A percentile compares a stretch with the other conserved stretches of the same genome.
phyloP scores from a whole-genome alignment of 495 filamentous ascomycete genomes.

The Aspergillus olivimuriae region DNA sequence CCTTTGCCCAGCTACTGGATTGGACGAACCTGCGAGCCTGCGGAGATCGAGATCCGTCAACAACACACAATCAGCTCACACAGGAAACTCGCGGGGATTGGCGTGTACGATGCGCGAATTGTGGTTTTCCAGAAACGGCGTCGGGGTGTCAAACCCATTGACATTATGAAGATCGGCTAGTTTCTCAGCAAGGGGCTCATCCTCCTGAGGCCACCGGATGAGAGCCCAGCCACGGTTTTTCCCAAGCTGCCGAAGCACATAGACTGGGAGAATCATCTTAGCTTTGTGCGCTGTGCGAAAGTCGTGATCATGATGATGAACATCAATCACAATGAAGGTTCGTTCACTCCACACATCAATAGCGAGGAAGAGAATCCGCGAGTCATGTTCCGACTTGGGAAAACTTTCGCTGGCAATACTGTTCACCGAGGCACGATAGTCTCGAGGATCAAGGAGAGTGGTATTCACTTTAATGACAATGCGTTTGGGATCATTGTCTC shows the following conservation, averaged over 20 bases:
- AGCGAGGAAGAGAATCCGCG: constrained; percentile 7
- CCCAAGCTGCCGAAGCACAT: constrained; percentile 6
- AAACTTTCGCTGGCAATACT: constrained; percentile 5
- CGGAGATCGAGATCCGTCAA: too few species aligned
- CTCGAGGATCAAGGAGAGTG: constrained; percentile 1
- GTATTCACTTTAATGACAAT: constrained; percentile 10
- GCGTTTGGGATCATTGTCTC: constrained; percentile 6
- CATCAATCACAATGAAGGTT: constrained; percentile 8
- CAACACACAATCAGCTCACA: too few species aligned
- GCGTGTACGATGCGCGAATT: constrained; percentile 1
- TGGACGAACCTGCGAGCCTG: too few species aligned
- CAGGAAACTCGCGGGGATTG: constrained; percentile 4
- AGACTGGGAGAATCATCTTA: constrained; percentile 7
- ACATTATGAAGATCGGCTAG: constrained; percentile 6
- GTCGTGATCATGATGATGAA: constrained; percentile 10
- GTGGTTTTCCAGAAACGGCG: constrained; percentile 5
- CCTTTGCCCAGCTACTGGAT: too few species aligned
- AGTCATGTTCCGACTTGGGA: constrained; percentile 8
- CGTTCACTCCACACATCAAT: constrained; percentile 7
- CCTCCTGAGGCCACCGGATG: constrained; percentile 7
- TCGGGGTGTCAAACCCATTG: constrained; percentile 5
- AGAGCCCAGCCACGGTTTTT: constrained; percentile 1
- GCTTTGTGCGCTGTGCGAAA: constrained; percentile 8
- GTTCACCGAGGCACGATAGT: constrained; percentile 9
- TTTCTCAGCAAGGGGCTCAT: not conserved